Evolutionary conservation across 2,329 filamentous ascomycete species (phyloP).

Genomic region (Aureobasidium sp.): DNA sequence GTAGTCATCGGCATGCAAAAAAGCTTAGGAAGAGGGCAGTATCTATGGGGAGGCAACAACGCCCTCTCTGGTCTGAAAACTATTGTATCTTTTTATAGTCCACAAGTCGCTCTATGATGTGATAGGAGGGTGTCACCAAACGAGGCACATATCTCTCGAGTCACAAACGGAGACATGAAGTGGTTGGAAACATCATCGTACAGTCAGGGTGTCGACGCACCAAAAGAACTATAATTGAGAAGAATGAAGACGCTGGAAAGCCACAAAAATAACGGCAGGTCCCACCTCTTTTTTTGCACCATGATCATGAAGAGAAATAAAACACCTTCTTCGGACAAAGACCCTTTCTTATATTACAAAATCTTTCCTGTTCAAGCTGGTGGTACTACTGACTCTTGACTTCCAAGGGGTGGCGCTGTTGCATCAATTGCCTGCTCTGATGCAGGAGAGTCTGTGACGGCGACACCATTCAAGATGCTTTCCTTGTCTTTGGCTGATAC

Average conservation of each 20-base stretch:
- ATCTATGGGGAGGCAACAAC: no score
- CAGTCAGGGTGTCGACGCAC: background rate
- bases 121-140: no score
- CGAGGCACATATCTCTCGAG: background rate
- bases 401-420: background rate
- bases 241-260: conserved; percentile 6
- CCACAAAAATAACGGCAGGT: background rate
- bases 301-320: background rate
- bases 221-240: background rate
- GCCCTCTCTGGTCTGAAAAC: no score
- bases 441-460: conserved; percentile 1
- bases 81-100: no score
- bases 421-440: background rate
- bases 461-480: background rate
- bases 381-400: background rate
- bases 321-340: background rate
- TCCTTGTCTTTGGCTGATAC: conserved; percentile 10
- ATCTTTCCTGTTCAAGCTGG: background rate
- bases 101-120: no score
- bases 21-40: no score
- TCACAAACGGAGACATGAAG: background rate
- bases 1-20: no score
- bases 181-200: background rate
- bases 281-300: background rate
- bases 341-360: background rate